These are phyloP conservation scores for Lasiodiplodia citricola DNA, from an alignment of 2,329 filamentous ascomycete species.

Conservation along the genomic window DNA sequence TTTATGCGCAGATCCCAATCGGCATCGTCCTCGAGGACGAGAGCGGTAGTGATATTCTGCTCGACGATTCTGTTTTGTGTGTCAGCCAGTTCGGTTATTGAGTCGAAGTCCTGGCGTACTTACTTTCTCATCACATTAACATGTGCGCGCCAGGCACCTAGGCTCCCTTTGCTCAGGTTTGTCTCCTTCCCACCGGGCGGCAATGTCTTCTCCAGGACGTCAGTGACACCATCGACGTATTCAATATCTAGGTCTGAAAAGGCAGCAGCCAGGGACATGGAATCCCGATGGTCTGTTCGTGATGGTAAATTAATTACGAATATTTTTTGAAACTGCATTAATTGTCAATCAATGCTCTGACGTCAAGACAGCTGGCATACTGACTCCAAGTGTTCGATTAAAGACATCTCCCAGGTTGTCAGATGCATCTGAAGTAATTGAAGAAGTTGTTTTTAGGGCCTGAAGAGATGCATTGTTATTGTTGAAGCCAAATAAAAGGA, in stretches of 20 bases:
- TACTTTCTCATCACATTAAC: constrained; percentile 9
- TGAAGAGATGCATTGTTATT: background rate
- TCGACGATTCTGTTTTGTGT: constrained; percentile 7
- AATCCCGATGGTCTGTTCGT: constrained; percentile 58
- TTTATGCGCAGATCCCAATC: constrained; percentile 34
- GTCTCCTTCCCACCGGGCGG: constrained; percentile 39
- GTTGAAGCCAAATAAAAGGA: background rate
- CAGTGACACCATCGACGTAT: constrained; percentile 55
- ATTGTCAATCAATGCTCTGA: background rate
- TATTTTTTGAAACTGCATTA: constrained; percentile 57
- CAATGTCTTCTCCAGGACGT: constrained; percentile 38
- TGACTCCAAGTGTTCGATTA: constrained; percentile 24
- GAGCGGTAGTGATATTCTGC: constrained; percentile 28
- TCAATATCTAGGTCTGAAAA: constrained; percentile 53
- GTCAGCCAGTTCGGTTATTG: background rate
- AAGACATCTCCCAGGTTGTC: constrained; percentile 4
- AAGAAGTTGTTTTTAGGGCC: background rate
- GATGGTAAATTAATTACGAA: constrained; percentile 59
- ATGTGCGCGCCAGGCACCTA: constrained; percentile 22
- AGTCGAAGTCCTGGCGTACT: background rate
- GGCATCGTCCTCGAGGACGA: constrained; percentile 33
- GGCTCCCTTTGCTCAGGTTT: constrained; percentile 1
- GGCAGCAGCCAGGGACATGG: constrained; percentile 54
- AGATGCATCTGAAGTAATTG: background rate
- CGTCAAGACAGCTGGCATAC: background rate